Evolutionary conservation across 2,329 filamentous ascomycete genomes (phyloP).

Genomic region (Colletotrichum lindemuthianum): DNA sequence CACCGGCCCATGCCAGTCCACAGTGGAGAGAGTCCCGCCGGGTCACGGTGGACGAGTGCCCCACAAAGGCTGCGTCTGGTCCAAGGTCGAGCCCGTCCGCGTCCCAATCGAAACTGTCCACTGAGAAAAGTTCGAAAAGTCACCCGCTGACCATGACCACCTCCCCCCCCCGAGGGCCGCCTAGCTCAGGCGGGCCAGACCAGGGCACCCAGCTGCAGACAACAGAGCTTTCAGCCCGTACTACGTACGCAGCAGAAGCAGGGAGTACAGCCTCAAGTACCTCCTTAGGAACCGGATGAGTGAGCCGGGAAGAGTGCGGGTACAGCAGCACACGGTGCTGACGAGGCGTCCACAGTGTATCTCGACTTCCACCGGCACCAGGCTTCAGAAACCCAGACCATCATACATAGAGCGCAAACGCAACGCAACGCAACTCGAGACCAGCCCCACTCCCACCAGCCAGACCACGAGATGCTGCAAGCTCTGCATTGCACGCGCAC

Average conservation of each 20-base stretch:
- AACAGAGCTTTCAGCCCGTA: conserved; percentile 1
- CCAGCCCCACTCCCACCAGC: conserved; percentile 23
- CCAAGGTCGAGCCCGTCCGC: conserved; percentile 29
- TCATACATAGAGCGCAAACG: too few species aligned
- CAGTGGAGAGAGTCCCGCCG: conserved; percentile 14
- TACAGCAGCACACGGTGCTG: not conserved
- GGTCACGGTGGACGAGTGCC: conserved; percentile 20
- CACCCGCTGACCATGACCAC: conserved; percentile 34
- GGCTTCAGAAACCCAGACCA: not conserved
- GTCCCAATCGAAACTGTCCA: conserved; percentile 35
- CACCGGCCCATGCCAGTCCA: conserved; percentile 12
- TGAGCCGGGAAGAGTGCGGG: conserved; percentile 23
- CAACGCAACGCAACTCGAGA: not conserved
- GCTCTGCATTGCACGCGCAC: conserved; percentile 26
- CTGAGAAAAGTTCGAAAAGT: conserved; percentile 37
- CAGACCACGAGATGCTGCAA: conserved; percentile 34
- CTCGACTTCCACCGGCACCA: conserved; percentile 1
- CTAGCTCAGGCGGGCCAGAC: conserved; percentile 30
- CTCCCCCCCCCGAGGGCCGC: conserved; percentile 20
- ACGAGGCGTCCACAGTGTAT: conserved; percentile 25
- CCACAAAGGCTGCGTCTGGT: conserved; percentile 28
- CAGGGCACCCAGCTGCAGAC: conserved; percentile 10
- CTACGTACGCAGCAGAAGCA: not conserved
- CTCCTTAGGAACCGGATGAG: conserved; percentile 33
- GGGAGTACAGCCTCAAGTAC: conserved; percentile 28